Base-by-base conservation (phyloP, 371 early-diverging fungal species). In the Mortierella sp. region DNA sequence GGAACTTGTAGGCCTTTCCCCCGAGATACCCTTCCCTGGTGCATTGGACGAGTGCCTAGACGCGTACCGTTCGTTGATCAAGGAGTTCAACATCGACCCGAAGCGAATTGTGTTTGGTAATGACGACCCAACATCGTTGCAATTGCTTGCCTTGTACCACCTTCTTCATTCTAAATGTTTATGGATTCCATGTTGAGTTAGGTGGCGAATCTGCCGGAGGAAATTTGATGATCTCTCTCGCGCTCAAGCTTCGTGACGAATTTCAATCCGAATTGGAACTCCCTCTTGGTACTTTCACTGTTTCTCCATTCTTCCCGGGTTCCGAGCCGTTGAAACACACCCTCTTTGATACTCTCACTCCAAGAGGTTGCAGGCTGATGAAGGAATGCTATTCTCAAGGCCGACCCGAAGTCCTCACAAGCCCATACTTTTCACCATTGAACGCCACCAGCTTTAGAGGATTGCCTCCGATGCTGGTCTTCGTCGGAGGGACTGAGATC, bases 11-110 rank as follows among this genome's bases (percentile, higher is more conserved):
- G 65, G 53, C 21, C 25, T 77, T 0, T 59, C 73, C 3, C 80
- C 82, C 9, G 73, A 74, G 43, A 40, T 47, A 1, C 57, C 63
- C 2, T 79, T 61, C 54, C 82, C 82, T 4, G 61, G 41, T 13
- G 71, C 72, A 17, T 50, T 60, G 2, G 47, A 78, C 12, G 70
- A 78, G 34, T 79, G 78, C 50, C 27, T 82, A 10, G 54, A 50
- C 22, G 80, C 80, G 3, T 82, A 80, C 51, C 66, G 62, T 6
- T 71, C 71, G 46, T 61, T 82, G 9, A 61, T 82, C 2, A 57
- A 72, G 37, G 59, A 67, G 4, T 53, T 76, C 27, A 57, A 58
- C 14, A 46, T 79, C n/a, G 53, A 61, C 29, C 72, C 82, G 3
- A 63, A 61, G 16, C 46, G 63, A 0, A 69, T 82, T 40, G 54